Evolutionary conservation across 768 basidiomycete species (phyloP).

Genomic region (Boletus speciosus): DNA sequence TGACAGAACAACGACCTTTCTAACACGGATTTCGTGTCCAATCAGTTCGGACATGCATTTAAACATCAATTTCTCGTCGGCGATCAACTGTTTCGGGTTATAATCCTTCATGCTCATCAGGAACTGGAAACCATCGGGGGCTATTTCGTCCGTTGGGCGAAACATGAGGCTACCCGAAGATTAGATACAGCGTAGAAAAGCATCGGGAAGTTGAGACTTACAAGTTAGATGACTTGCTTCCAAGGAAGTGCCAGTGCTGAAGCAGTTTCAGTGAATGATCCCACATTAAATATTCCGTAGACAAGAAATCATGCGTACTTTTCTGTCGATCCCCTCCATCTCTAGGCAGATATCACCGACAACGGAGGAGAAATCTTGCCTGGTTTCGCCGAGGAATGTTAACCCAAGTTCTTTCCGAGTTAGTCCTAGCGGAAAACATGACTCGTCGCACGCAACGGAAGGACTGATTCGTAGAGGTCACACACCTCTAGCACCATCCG

Average conservation of each 20-base stretch:
- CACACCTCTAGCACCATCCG: conserved; percentile 39
- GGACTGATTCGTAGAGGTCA: not conserved
- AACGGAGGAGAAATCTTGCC: conserved; percentile 22
- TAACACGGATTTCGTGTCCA: conserved; percentile 32
- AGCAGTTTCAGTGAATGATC: not conserved
- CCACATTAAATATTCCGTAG: not conserved
- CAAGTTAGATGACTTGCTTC: conserved; percentile 2
- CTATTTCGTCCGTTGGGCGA: conserved; percentile 16
- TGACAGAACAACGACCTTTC: conserved; percentile 23
- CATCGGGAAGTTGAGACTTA: not conserved
- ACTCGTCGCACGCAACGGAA: not conserved
- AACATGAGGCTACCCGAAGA: conserved; percentile 1
- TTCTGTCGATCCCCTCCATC: conserved; percentile 26
- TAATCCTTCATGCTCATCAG: conserved; percentile 1
- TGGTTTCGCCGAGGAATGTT: conserved; percentile 40
- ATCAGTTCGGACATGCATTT: conserved; percentile 27
- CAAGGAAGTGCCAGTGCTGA: conserved; percentile 25
- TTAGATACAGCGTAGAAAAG: not conserved
- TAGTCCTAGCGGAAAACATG: conserved; percentile 20
- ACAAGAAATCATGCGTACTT: conserved; percentile 12
- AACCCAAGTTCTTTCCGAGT: conserved; percentile 41
- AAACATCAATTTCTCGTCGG: conserved; percentile 26
- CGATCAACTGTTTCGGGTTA: conserved; percentile 16
- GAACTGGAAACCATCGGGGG: conserved; percentile 21
- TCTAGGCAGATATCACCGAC: conserved; percentile 38